A percentile compares a stretch with the other conserved stretches of the same genome.
phyloP scores from a whole-genome alignment of 148 eudicot genomes.

The Cornus florida region DNA sequence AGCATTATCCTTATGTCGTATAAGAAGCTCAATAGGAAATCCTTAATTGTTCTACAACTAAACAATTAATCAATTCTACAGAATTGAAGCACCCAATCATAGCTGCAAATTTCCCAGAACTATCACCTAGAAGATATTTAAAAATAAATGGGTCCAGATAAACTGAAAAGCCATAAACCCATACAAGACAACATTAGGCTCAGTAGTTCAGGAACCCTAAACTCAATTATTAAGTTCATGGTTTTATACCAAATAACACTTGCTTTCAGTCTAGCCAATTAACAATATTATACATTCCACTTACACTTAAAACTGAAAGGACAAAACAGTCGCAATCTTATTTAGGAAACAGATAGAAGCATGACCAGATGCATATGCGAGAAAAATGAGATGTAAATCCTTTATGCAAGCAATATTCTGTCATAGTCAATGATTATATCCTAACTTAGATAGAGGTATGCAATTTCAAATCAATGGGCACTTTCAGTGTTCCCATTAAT shows the following conservation, averaged over 20 bases:
- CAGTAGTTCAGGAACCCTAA: neutral
- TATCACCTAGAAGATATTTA: neutral
- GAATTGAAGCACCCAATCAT: neutral
- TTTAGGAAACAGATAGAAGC: neutral
- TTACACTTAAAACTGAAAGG: neutral
- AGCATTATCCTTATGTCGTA: slow-evolving; percentile 8
- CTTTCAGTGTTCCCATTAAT: too few species aligned
- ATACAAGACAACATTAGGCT: neutral
- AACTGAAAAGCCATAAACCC: neutral
- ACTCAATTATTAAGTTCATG: too few species aligned
- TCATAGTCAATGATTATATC: too few species aligned
- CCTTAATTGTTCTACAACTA: neutral
- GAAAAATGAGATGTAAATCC: slow-evolving; percentile 1
- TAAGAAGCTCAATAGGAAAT: slow-evolving; percentile 9
- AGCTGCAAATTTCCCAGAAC: neutral
- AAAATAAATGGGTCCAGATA: neutral
- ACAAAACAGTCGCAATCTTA: neutral
- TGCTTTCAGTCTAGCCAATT: neutral
- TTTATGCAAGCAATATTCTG: neutral
- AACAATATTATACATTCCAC: neutral
- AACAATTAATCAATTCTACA: neutral
- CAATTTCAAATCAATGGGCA: too few species aligned
- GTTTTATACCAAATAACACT: too few species aligned
- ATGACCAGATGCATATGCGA: neutral
- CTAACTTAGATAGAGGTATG: too few species aligned